Evolutionary conservation across 164 flowering plant genomes (phyloP), one percentile per base, ranked within the genome.

Genomic region (Malania oleifera): DNA sequence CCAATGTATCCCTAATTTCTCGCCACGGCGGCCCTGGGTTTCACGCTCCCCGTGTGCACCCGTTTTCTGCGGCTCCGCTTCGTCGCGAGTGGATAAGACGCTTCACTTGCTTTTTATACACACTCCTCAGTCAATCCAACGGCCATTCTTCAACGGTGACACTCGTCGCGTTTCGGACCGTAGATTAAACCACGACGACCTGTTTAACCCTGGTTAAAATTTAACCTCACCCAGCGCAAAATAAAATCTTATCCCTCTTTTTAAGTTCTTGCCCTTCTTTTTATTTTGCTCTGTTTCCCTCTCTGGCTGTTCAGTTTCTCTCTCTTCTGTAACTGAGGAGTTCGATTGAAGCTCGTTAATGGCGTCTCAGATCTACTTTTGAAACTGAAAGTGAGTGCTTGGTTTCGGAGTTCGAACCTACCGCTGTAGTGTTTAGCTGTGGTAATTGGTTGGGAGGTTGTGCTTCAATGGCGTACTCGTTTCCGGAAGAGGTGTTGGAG

Each of bases 401-500:
- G 26, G 26, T 31, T 31, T 31, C 9, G 35, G 9, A 31, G 35
- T 31, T 31, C 35, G 9, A 31, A 31, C 9, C 48, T 14, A 17
- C 8, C 12, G 48, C 3, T 44, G 3, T 44, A 4, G 18, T 14
- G 23, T 5, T 44, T 44, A 13, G 27, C 31, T 41, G 27, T 38
- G 50, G 46, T 39, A 1, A 22, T 27, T 12, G 7, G 31, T 35
- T 23, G 43, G 17, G 59, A 25, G 1, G 1, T 34, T 0, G 37
- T 4, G 26, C 31, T 54, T 44, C 35, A 62, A 73, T 76, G 82
- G 75, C 79, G 41, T 45, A 22, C 35, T 77, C 86, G 57, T 89
- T 92, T 61, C 98, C 98, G 1, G 95, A 87, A 51, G 93, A 92
- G 58, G 95, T 89, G 18, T 51, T 92, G 18, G 98, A 87, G 70